Conservation (phyloP, 1,284 basidiomycete genomes). For the Rhodotorula sp. region DNA sequence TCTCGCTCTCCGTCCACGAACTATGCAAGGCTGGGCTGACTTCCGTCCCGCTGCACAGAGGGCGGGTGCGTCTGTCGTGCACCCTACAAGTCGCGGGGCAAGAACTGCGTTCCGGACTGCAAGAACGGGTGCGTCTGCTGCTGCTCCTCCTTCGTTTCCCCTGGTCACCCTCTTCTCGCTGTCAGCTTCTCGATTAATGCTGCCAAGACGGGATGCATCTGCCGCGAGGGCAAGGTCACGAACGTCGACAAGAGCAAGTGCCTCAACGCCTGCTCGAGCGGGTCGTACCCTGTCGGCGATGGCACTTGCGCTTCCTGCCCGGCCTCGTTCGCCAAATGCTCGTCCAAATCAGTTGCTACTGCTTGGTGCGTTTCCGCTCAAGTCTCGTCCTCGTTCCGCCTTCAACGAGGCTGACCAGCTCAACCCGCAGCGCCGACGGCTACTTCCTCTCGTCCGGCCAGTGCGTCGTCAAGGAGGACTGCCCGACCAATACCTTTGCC, state of each 20-base stretch:
- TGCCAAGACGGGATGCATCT: background rate
- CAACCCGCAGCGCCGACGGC: background rate
- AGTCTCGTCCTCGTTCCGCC: background rate
- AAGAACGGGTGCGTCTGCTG: background rate
- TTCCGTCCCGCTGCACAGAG: background rate
- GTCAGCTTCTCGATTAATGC: background rate
- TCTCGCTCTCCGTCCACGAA: background rate
- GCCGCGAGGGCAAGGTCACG: background rate
- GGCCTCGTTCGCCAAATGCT: background rate
- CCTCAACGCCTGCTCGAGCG: background rate
- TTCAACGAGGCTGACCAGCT: background rate
- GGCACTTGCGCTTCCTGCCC: background rate
- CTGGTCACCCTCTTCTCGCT: background rate
- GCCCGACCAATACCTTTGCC: background rate
- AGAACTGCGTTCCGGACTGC: background rate
- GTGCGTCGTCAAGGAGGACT: background rate
- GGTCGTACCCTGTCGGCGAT: background rate
- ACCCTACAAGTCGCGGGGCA: background rate
- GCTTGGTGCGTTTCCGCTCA: background rate
- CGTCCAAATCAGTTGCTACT: background rate
- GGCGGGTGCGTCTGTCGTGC: background rate
- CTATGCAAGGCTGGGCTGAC: background rate
- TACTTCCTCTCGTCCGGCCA: background rate
- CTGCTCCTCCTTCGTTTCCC: background rate
- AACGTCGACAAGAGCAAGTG: constrained; percentile 6